Conservation (phyloP, 2,329 filamentous ascomycete genomes). For the Sporothrix schenckii region DNA sequence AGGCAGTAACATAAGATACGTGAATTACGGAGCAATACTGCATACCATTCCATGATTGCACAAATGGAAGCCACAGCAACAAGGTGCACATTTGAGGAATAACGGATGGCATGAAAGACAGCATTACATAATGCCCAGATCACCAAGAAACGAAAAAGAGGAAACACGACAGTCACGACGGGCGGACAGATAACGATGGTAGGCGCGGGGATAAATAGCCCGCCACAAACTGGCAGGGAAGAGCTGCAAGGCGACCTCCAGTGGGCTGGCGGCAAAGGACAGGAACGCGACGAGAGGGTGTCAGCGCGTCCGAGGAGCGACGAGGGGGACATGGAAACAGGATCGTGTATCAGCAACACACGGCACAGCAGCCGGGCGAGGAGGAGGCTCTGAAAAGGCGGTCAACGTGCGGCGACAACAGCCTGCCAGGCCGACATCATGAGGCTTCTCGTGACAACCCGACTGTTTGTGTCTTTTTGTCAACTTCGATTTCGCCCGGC, state of each 20-base stretch:
- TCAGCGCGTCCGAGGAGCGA: slow-evolving; percentile 10
- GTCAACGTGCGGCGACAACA: background rate
- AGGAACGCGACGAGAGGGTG: slow-evolving; percentile 23
- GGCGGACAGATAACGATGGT: background rate
- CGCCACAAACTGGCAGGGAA: background rate
- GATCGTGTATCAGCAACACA: slow-evolving; percentile 15
- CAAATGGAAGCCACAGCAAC: background rate
- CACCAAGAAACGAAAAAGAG: no score
- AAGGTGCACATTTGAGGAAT: background rate
- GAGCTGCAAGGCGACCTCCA: slow-evolving; percentile 16
- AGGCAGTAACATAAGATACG: background rate
- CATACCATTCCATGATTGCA: background rate
- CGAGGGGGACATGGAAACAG: slow-evolving; percentile 8
- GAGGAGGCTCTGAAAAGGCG: slow-evolving; percentile 6
- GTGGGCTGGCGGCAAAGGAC: slow-evolving; percentile 17
- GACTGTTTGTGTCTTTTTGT: background rate
- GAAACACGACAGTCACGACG: background rate
- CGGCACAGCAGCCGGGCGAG: background rate
- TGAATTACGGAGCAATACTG: background rate
- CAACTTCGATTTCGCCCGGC: no score
- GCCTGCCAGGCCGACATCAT: background rate
- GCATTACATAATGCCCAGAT: background rate
- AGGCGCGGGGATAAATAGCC: slow-evolving; percentile 19
- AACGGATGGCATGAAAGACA: background rate
- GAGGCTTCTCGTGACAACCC: slow-evolving; percentile 12